phyloP scores from a whole-genome alignment of 2,329 filamentous ascomycete genomes.

The Fusarium musae region DNA sequence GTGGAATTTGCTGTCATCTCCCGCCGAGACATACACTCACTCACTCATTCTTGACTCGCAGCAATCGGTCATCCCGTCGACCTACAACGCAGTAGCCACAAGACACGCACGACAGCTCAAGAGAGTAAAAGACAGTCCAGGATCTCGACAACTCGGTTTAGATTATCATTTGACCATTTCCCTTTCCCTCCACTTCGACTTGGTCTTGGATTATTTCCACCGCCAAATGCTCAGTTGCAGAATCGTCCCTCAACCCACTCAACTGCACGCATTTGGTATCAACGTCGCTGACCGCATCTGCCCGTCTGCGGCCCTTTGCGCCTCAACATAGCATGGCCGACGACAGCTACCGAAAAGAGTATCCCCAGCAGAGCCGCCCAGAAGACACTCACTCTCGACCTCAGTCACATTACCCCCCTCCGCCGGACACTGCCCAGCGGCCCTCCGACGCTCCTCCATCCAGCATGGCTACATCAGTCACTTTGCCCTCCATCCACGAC shows the following conservation, averaged over 20 bases:
- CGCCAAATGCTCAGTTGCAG: constrained; percentile 38
- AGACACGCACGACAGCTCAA: constrained; percentile 9
- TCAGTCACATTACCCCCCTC: constrained; percentile 52
- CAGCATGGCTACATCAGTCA: constrained; percentile 58
- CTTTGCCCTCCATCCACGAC: constrained; percentile 63
- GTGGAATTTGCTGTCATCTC: constrained; percentile 44
- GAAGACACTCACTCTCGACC: constrained; percentile 57
- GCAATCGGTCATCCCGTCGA: constrained; percentile 31
- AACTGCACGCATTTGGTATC: constrained; percentile 21
- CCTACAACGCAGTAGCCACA: constrained; percentile 7
- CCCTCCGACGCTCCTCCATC: constrained; percentile 44
- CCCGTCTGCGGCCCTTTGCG: constrained; percentile 42
- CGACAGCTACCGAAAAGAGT: constrained; percentile 53
- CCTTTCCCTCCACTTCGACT: not conserved
- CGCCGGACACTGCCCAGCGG: constrained; percentile 55
- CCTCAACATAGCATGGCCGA: constrained; percentile 53
- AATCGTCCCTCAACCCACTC: constrained; percentile 9
- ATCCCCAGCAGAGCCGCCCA: constrained; percentile 49
- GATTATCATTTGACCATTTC: constrained; percentile 10
- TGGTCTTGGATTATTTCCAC: constrained; percentile 14
- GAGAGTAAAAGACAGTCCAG: not conserved
- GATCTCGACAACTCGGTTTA: constrained; percentile 20
- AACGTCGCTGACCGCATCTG: constrained; percentile 35
- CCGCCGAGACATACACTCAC: constrained; percentile 36
- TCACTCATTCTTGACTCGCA: constrained; percentile 39